Evolutionary conservation across 257 asterid species (phyloP).

Genomic region (Lantana camara): DNA sequence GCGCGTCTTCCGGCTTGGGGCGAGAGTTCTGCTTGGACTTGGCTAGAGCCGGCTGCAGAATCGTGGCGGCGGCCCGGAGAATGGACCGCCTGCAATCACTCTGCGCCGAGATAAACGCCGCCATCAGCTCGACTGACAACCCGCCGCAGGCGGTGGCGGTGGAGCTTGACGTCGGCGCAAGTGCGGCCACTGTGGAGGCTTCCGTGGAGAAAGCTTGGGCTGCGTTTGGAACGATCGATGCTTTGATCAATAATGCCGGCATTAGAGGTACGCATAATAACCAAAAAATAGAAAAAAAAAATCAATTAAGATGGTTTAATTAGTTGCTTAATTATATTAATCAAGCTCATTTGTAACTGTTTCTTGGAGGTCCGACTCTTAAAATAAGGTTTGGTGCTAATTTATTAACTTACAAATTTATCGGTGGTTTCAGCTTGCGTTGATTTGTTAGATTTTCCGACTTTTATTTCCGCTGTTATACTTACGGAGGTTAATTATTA

Average conservation of each 20-base stretch:
- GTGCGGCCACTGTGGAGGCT: slow-evolving; percentile 35
- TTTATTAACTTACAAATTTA: too few species aligned
- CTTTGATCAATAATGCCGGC: slow-evolving; percentile 59
- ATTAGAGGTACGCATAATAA: slow-evolving; percentile 33
- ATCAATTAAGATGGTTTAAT: too few species aligned
- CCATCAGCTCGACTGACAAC: too few species aligned
- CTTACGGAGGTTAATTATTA: too few species aligned
- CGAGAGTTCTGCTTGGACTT: slow-evolving; percentile 43
- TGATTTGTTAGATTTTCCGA: too few species aligned
- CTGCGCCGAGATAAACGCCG: slow-evolving; percentile 40
- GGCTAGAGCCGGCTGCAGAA: slow-evolving; percentile 49
- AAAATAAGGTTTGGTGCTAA: too few species aligned
- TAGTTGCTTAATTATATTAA: too few species aligned
- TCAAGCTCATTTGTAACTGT: too few species aligned
- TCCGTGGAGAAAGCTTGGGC: slow-evolving; percentile 55
- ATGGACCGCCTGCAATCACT: slow-evolving; percentile 37
- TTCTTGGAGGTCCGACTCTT: too few species aligned
- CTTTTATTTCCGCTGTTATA: too few species aligned
- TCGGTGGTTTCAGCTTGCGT: too few species aligned
- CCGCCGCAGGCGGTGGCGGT: slow-evolving; percentile 36
- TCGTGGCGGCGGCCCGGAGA: slow-evolving; percentile 52
- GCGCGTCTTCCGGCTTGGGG: slow-evolving; percentile 55
- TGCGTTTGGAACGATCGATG: slow-evolving; percentile 56
- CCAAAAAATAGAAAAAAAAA: background rate
- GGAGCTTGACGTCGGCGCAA: slow-evolving; percentile 49